Conservation (phyloP, 1,139 yeast species). For the Cylindricascospora bacillispora region DNA sequence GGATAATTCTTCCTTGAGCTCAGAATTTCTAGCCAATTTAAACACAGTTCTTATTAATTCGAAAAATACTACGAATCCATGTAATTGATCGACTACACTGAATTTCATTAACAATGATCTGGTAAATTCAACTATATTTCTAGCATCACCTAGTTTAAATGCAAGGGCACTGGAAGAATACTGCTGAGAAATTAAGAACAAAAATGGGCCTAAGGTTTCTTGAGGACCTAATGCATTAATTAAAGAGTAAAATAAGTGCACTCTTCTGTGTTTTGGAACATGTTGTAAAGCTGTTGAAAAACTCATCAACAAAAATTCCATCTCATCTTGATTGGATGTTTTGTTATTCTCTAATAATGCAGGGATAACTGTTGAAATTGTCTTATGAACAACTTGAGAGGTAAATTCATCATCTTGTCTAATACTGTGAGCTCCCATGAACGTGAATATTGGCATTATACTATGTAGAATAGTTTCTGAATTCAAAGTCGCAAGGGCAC, state of each 20-base stretch:
- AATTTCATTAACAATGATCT: slow-evolving; percentile 57
- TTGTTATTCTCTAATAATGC: slow-evolving; percentile 62
- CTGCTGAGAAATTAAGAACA: slow-evolving; percentile 73
- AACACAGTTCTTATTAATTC: slow-evolving; percentile 38
- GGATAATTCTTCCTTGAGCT: slow-evolving; percentile 30
- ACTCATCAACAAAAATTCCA: slow-evolving; percentile 74
- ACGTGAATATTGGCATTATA: slow-evolving; percentile 97
- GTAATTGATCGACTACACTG: slow-evolving; percentile 53
- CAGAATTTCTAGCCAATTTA: slow-evolving; percentile 23
- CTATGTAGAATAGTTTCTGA: slow-evolving; percentile 91
- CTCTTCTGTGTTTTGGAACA: slow-evolving; percentile 93
- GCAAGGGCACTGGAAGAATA: slow-evolving; percentile 42
- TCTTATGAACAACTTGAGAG: slow-evolving; percentile 82
- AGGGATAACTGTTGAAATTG: slow-evolving; percentile 82
- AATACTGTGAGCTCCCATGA: slow-evolving; percentile 96
- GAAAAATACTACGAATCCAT: slow-evolving; percentile 44
- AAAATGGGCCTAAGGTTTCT: slow-evolving; percentile 54
- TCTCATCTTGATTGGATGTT: slow-evolving; percentile 41
- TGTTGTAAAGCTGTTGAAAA: slow-evolving; percentile 90
- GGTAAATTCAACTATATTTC: slow-evolving; percentile 56
- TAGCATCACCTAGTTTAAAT: slow-evolving; percentile 53
- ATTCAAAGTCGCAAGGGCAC: slow-evolving; percentile 75
- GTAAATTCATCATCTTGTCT: slow-evolving; percentile 96
- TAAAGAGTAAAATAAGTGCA: slow-evolving; percentile 65
- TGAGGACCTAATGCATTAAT: slow-evolving; percentile 65